phyloP scores from a whole-genome alignment of 1,139 yeast species.

The Pichia sp. region DNA sequence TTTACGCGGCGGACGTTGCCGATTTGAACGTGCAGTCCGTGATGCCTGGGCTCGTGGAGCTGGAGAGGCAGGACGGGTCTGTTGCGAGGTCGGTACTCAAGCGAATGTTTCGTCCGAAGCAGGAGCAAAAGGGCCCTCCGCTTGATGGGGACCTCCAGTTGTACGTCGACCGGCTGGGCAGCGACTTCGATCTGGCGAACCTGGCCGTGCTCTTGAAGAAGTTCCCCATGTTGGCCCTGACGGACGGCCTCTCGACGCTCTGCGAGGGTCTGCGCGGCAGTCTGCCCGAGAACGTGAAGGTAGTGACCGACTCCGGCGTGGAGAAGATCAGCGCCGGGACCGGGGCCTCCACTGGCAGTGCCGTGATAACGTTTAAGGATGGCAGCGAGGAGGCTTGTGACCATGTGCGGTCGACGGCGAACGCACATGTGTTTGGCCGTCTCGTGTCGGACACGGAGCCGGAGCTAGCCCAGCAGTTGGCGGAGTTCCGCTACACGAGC shows the following conservation, averaged over 20 bases:
- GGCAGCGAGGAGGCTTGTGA: slow-evolving; percentile 35
- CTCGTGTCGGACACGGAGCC: slow-evolving; percentile 10
- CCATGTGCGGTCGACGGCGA: slow-evolving; percentile 57
- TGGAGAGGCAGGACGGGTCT: slow-evolving; percentile 60
- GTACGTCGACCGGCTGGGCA: slow-evolving; percentile 35
- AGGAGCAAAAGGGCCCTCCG: background rate
- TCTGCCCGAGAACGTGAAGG: slow-evolving; percentile 39
- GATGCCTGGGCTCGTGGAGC: slow-evolving; percentile 45
- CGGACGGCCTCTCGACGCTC: slow-evolving; percentile 49
- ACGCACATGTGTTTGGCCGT: slow-evolving; percentile 29
- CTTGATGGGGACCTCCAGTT: slow-evolving; percentile 19
- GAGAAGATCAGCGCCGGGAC: slow-evolving; percentile 6
- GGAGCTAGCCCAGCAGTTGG: slow-evolving; percentile 21
- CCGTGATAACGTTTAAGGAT: slow-evolving; percentile 10
- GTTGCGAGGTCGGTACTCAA: slow-evolving; percentile 32
- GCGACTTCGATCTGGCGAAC: slow-evolving; percentile 36
- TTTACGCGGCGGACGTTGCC: slow-evolving; percentile 80
- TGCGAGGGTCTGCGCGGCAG: slow-evolving; percentile 37
- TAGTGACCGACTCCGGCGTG: slow-evolving; percentile 30
- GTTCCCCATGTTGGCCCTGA: slow-evolving; percentile 44
- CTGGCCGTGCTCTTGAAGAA: slow-evolving; percentile 38
- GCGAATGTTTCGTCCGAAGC: background rate
- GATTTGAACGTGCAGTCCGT: slow-evolving; percentile 63
- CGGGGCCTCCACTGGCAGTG: background rate
- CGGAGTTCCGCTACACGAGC: slow-evolving; percentile 44